phyloP scores from a whole-genome alignment of 805 yeast species.

The Nakazawaea pomicola region DNA sequence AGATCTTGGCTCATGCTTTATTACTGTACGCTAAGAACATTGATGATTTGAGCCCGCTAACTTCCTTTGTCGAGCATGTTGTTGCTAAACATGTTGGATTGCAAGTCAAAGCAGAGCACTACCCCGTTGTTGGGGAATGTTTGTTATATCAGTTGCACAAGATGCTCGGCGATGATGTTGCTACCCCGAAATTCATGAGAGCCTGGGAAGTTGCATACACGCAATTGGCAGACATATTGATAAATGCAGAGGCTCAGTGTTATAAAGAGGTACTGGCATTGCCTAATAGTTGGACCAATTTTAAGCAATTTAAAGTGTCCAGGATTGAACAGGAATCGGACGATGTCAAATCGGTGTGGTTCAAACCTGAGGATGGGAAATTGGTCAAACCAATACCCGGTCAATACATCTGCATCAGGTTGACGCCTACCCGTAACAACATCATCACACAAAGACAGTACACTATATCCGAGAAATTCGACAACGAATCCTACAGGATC shows the following conservation, averaged over 20 bases:
- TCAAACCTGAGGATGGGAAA: slow-evolving; percentile 39
- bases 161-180: slow-evolving; percentile 50
- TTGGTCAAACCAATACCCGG: slow-evolving; percentile 30
- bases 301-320: slow-evolving; percentile 44
- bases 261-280: slow-evolving; percentile 31
- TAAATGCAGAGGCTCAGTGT: slow-evolving; percentile 44
- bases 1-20: slow-evolving; percentile 58
- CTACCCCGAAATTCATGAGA: slow-evolving; percentile 50
- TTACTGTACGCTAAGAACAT: slow-evolving; percentile 59
- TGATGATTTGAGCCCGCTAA: slow-evolving; percentile 49
- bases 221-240: slow-evolving; percentile 56
- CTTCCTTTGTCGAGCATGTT: slow-evolving; percentile 51
- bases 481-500: slow-evolving; percentile 43
- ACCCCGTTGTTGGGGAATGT: slow-evolving; percentile 57
- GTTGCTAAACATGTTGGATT: slow-evolving; percentile 64
- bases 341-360: slow-evolving; percentile 46
- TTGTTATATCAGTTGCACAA: slow-evolving; percentile 50
- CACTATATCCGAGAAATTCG: slow-evolving; percentile 41
- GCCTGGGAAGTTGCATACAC: slow-evolving; percentile 69
- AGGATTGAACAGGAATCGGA: slow-evolving; percentile 37
- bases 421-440: slow-evolving; percentile 31
- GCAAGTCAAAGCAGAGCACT: slow-evolving; percentile 58
- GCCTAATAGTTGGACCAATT: slow-evolving; percentile 52
- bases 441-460: slow-evolving; percentile 52
- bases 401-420: slow-evolving; percentile 38